Conservation (phyloP, 768 basidiomycete species). For the Boletus sensibilis region DNA sequence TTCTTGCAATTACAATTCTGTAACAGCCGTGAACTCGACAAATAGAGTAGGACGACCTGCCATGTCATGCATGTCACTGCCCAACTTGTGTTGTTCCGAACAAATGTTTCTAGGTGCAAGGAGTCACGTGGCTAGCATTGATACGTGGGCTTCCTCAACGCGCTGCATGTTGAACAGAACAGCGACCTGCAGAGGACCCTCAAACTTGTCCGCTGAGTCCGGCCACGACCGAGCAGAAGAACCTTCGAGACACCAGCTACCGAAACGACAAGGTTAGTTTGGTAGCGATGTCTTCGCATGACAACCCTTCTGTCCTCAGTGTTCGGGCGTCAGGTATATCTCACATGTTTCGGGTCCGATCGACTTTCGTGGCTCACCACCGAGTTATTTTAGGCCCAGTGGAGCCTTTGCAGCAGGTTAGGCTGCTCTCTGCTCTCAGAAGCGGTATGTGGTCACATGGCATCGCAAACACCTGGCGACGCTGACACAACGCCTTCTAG, state of each 20-base stretch:
- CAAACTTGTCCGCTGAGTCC: background rate
- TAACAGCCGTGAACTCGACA: background rate
- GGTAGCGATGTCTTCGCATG: conserved; percentile 21
- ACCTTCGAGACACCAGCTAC: background rate
- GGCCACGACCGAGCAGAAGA: background rate
- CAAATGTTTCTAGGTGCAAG: background rate
- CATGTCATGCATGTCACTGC: background rate
- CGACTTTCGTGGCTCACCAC: conserved; percentile 5
- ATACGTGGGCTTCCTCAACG: conserved; percentile 2
- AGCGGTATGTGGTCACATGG: conserved; percentile 43
- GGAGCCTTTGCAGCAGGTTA: conserved; percentile 63
- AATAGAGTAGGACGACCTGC: background rate
- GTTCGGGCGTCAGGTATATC: conserved; percentile 17
- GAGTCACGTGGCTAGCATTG: conserved; percentile 13
- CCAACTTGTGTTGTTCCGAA: background rate
- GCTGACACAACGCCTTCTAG: conserved; percentile 34
- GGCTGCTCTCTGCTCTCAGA: conserved; percentile 59
- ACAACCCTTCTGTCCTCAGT: conserved; percentile 18
- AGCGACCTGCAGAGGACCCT: background rate
- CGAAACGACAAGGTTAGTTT: background rate
- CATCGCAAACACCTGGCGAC: background rate
- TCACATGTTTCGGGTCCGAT: background rate
- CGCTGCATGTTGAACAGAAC: conserved; percentile 10
- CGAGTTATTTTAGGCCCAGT: conserved; percentile 15
- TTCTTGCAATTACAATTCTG: background rate